A percentile compares a stretch with the other conserved stretches of the same genome.
These are phyloP conservation scores for Inonotus hispidus DNA, from an alignment of 1,284 basidiomycete species.

Conservation along the genomic window DNA sequence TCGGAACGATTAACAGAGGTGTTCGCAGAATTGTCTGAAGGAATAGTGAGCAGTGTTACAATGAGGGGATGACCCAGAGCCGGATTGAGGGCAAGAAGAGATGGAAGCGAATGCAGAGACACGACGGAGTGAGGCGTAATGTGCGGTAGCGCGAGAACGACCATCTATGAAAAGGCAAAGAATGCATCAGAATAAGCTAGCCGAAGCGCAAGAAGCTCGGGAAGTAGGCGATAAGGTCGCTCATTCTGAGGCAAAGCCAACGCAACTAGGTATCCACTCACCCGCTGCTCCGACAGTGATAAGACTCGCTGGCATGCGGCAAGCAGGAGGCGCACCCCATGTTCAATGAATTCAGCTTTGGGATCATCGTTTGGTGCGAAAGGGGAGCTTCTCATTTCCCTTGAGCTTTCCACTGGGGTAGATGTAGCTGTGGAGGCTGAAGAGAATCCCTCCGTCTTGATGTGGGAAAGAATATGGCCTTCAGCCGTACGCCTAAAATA, in stretches of 20 bases:
- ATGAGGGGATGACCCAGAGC: constrained; percentile 60
- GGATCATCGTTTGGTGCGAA: neutral
- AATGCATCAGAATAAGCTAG: neutral
- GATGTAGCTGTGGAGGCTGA: constrained; percentile 4
- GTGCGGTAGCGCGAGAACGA: constrained; percentile 33
- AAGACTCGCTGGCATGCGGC: constrained; percentile 64
- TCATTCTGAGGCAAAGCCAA: neutral
- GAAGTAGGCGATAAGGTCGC: neutral
- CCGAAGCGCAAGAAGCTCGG: neutral
- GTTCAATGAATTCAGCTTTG: constrained; percentile 6
- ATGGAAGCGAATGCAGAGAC: constrained; percentile 58
- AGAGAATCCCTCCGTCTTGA: constrained; percentile 2
- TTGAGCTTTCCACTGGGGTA: constrained; percentile 6
- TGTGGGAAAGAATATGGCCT: neutral
- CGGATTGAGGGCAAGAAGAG: constrained; percentile 62
- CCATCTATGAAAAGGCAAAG: constrained; percentile 1
- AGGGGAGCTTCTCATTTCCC: neutral
- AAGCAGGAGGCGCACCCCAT: constrained; percentile 60
- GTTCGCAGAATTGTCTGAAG: constrained; percentile 29
- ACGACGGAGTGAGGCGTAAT: constrained; percentile 52
- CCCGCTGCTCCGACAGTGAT: constrained; percentile 66
- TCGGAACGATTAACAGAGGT: constrained; percentile 32
- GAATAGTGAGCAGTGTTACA: constrained; percentile 42
- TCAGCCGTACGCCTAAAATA: neutral
- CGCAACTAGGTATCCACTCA: constrained; percentile 29